phyloP scores from a whole-genome alignment of 139 green algal species.

The Desmodesmus armatus region DNA sequence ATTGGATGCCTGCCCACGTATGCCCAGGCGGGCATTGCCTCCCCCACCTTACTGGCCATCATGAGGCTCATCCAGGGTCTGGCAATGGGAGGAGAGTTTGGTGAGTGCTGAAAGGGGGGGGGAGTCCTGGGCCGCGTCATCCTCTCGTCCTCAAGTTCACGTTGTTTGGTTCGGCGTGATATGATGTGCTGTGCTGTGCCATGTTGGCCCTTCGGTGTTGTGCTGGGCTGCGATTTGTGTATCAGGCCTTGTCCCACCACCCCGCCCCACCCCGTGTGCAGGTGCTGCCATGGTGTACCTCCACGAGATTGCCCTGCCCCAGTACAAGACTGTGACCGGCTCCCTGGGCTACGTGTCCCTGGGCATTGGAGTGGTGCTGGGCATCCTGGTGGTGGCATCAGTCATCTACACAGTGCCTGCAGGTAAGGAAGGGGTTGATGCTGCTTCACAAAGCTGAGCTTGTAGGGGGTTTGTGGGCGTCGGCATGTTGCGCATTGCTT shows the following conservation, averaged over 20 bases:
- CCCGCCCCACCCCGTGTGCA: too few relatives aligned
- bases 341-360: slow-evolving; percentile 41
- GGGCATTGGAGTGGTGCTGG: slow-evolving; percentile 33
- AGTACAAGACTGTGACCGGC: slow-evolving; percentile 36
- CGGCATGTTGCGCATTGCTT: too few relatives aligned
- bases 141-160: too few relatives aligned
- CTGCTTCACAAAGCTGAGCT: too few relatives aligned
- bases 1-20: slow-evolving; percentile 44
- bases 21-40: slow-evolving; percentile 31
- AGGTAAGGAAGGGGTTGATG: background rate
- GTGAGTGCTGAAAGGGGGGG: too few relatives aligned
- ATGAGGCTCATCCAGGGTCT: slow-evolving; percentile 51
- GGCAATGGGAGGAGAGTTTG: slow-evolving; percentile 44
- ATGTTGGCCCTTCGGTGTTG: background rate
- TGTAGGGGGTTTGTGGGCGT: too few relatives aligned
- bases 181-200: background rate
- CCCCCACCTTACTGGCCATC: slow-evolving; percentile 47
- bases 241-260: too few relatives aligned
- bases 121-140: too few relatives aligned
- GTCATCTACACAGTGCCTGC: slow-evolving; percentile 4
- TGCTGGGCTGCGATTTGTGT: too few relatives aligned
- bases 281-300: slow-evolving; percentile 47
- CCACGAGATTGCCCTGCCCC: slow-evolving; percentile 18
- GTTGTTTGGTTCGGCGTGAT: background rate
- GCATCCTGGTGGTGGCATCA: slow-evolving; percentile 29